phyloP scores from a whole-genome alignment of 2,329 filamentous ascomycete species.

The Penicillium sp. region DNA sequence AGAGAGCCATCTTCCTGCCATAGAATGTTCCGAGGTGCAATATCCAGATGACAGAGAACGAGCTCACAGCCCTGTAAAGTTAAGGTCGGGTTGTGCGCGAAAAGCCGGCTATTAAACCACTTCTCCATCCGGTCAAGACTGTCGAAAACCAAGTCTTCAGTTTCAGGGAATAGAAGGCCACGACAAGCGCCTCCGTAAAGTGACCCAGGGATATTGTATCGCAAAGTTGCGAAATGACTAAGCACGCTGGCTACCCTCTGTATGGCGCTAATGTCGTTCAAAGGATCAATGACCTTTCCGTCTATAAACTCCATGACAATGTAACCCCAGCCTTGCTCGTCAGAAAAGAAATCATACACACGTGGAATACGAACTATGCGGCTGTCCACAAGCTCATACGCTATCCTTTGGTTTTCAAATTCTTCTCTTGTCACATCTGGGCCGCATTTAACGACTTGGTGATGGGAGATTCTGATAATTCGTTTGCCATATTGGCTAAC shows the following conservation, averaged over 20 bases:
- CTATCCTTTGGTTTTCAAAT: conserved; percentile 11
- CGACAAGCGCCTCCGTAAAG: conserved; percentile 12
- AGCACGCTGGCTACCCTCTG: too few relatives aligned
- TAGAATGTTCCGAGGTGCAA: conserved; percentile 20
- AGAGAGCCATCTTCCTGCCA: conserved; percentile 21
- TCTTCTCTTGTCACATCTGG: conserved; percentile 15
- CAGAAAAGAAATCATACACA: conserved; percentile 1
- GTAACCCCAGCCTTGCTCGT: too few relatives aligned
- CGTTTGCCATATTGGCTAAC: conserved; percentile 10
- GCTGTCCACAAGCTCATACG: conserved; percentile 13
- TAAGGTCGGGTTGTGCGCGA: conserved; percentile 8
- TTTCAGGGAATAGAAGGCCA: conserved; percentile 19
- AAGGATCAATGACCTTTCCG: too few relatives aligned
- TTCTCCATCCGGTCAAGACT: conserved; percentile 16
- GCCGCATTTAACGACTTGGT: conserved; percentile 15
- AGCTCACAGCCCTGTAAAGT: conserved; percentile 1
- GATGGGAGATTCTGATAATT: conserved; percentile 15
- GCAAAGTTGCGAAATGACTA: too few relatives aligned
- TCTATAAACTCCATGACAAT: too few relatives aligned
- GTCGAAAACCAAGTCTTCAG: conserved; percentile 15
- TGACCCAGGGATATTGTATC: conserved; percentile 4
- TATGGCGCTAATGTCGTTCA: too few relatives aligned
- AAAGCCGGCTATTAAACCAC: conserved; percentile 22
- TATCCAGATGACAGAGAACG: conserved; percentile 16
- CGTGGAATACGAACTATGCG: conserved; percentile 15